Evolutionary conservation across 306 rosid genomes (phyloP).

Genomic region (Malus fusca): DNA sequence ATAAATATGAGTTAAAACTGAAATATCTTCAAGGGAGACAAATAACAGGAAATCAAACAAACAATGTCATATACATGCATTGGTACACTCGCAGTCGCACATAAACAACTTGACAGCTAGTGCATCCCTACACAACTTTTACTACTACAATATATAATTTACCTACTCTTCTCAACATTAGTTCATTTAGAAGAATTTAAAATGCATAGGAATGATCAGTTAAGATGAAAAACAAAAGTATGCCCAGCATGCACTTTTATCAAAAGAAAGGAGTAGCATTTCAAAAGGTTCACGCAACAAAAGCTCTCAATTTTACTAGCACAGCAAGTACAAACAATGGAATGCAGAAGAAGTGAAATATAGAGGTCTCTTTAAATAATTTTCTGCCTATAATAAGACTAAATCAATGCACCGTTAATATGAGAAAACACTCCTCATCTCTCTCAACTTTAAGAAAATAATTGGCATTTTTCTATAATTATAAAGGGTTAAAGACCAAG

Average conservation of each 20-base stretch:
- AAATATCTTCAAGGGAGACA: neutral
- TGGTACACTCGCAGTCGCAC: neutral
- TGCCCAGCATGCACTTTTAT: neutral
- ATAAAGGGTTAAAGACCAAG: neutral
- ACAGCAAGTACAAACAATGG: neutral
- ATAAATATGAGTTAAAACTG: neutral
- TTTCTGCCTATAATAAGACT: neutral
- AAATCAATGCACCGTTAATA: neutral
- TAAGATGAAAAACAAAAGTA: neutral
- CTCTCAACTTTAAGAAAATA: neutral
- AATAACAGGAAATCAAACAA: neutral
- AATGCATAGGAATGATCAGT: neutral
- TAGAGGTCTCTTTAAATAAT: neutral
- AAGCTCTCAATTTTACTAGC: neutral
- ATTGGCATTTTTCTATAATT: neutral
- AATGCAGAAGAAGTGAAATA: neutral
- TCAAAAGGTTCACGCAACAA: neutral
- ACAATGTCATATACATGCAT: neutral
- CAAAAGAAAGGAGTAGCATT: neutral
- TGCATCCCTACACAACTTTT: neutral
- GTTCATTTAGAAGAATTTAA: neutral
- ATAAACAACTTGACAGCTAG: neutral
- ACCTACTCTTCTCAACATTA: neutral
- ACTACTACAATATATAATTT: neutral
- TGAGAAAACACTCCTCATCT: neutral